Percentiles rank a stretch among this genome's conserved stretches.
These are phyloP conservation scores for Linnemannia schmuckeri DNA, from an alignment of 192 early-diverging fungal species.

Conservation along the genomic window DNA sequence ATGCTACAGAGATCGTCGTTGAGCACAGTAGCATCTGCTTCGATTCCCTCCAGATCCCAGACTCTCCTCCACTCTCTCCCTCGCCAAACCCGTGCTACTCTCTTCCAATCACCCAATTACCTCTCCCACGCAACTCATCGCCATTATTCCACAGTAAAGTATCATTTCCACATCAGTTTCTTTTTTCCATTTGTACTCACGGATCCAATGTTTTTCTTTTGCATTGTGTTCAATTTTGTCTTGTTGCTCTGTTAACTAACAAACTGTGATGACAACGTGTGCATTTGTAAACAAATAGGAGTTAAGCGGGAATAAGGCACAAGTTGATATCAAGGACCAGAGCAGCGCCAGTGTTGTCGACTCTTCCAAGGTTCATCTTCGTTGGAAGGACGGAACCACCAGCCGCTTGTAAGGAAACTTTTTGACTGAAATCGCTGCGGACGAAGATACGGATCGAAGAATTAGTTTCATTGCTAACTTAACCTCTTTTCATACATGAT, in stretches of 20 bases:
- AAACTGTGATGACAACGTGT: not conserved
- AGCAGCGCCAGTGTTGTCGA: conserved; percentile 16
- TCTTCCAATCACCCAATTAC: not conserved
- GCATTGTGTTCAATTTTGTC: not conserved
- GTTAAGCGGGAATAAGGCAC: not conserved
- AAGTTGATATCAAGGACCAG: conserved; percentile 22
- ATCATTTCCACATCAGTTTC: not conserved
- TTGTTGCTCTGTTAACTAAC: not conserved
- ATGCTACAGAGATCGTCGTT: not conserved
- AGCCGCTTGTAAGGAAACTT: conserved; percentile 38
- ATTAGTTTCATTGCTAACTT: not conserved
- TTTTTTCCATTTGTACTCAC: not conserved
- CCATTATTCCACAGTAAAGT: conserved; percentile 12
- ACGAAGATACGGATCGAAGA: not conserved
- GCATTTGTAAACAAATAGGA: not conserved
- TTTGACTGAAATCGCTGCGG: not conserved
- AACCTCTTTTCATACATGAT: not conserved
- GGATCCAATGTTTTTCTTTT: not conserved
- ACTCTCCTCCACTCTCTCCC: not conserved
- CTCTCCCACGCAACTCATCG: conserved; percentile 1
- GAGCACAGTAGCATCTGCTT: not conserved
- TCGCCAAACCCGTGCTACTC: not conserved
- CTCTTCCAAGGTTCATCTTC: conserved; percentile 39
- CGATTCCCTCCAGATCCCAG: not conserved
- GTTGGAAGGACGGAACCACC: conserved; percentile 40